Percentiles rank a stretch among this genome's conserved stretches.
These are phyloP conservation scores for Solanum pinnatisectum DNA, from an alignment of 257 asterid genomes.

Conservation along the genomic window DNA sequence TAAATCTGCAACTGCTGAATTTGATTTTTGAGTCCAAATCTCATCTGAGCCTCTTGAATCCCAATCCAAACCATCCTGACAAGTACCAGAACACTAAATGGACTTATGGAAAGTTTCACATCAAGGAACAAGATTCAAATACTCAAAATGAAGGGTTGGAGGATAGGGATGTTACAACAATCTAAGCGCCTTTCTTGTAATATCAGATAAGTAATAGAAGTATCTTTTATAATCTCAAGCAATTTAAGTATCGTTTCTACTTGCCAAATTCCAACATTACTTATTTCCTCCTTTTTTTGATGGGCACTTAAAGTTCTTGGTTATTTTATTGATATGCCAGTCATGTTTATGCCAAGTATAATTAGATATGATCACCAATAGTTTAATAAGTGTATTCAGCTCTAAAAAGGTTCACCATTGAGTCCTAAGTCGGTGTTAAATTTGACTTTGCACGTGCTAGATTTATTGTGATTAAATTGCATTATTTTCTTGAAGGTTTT, in stretches of 20 bases:
- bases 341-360: background rate
- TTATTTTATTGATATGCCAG: background rate
- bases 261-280: background rate
- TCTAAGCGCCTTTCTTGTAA: background rate
- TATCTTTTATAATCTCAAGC: background rate
- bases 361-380: background rate
- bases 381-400: background rate
- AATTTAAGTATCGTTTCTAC: background rate
- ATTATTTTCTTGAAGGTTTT: slow-evolving; percentile 47
- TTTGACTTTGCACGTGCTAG: background rate
- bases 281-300: background rate
- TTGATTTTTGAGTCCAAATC: background rate
- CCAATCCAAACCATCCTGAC: background rate
- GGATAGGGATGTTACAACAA: background rate
- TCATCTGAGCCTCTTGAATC: background rate
- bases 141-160: background rate
- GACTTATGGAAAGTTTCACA: background rate
- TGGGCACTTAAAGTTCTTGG: background rate
- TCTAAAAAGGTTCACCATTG: background rate
- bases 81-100: background rate
- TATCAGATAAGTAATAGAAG: background rate
- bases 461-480: background rate
- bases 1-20: background rate
- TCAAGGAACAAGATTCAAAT: background rate
- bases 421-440: background rate